phyloP scores from a whole-genome alignment of 2,329 filamentous ascomycete genomes.

The Nannizziopsis barbatae region DNA sequence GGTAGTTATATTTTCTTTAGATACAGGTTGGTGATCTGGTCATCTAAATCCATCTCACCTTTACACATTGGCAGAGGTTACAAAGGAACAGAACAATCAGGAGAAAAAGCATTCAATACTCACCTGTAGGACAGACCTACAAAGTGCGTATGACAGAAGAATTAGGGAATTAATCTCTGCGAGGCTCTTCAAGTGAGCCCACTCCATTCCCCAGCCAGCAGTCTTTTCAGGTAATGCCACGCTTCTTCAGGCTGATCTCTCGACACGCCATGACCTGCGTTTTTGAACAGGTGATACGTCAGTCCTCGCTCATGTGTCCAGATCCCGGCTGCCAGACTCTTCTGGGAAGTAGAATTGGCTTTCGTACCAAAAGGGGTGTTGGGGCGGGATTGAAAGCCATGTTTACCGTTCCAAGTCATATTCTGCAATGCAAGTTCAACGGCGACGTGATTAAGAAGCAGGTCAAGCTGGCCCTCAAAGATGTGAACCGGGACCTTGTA shows the following conservation, averaged over 20 bases:
- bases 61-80: too few species aligned
- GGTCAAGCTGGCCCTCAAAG: slow-evolving; percentile 30
- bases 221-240: slow-evolving; percentile 30
- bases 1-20: too few species aligned
- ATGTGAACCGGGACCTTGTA: slow-evolving; percentile 28
- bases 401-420: slow-evolving; percentile 32
- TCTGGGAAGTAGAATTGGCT: background rate
- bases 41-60: too few species aligned
- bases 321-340: slow-evolving; percentile 18
- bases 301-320: slow-evolving; percentile 28
- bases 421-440: slow-evolving; percentile 30
- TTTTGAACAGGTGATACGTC: slow-evolving; percentile 28
- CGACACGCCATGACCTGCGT: slow-evolving; percentile 28
- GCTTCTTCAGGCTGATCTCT: slow-evolving; percentile 24
- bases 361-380: slow-evolving; percentile 16
- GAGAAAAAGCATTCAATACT: too few species aligned
- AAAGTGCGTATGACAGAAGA: too few species aligned
- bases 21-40: too few species aligned
- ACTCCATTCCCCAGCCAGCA: slow-evolving; percentile 20
- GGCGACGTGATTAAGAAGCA: slow-evolving; percentile 31
- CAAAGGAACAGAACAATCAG: too few species aligned
- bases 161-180: background rate
- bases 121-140: too few species aligned
- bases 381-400: slow-evolving; percentile 27
- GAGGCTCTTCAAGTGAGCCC: background rate